phyloP scores from a whole-genome alignment of 1,284 basidiomycete species.

The Ustilago cynodontis region DNA sequence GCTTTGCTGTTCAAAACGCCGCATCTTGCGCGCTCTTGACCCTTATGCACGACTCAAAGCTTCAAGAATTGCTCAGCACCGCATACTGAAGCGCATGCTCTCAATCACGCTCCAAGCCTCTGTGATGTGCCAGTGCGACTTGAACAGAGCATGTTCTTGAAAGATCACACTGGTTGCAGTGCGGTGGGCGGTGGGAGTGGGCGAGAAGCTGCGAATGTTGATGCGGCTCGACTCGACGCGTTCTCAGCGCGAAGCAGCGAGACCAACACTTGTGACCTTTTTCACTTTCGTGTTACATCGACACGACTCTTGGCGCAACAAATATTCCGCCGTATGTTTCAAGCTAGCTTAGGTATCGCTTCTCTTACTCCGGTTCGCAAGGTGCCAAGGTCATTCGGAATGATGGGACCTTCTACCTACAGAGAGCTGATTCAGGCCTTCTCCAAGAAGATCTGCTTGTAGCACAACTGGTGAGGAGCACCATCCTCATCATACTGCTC shows the following conservation, averaged over 20 bases:
- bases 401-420: background rate
- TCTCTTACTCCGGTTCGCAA: background rate
- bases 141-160: no score
- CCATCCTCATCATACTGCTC: slow-evolving; percentile 49
- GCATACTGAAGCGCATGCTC: background rate
- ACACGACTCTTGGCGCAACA: background rate
- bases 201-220: background rate
- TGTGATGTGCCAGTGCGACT: background rate
- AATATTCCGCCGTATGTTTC: no score
- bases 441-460: slow-evolving; percentile 35
- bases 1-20: slow-evolving; percentile 5
- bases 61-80: background rate
- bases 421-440: background rate
- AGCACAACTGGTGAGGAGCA: slow-evolving; percentile 46
- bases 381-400: background rate
- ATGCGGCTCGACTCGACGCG: background rate
- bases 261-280: slow-evolving; percentile 9
- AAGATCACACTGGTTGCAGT: background rate
- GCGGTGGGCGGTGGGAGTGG: no score
- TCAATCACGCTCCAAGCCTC: background rate
- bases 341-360: no score
- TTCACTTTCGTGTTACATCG: background rate
- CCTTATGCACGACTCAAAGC: background rate
- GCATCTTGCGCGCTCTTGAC: background rate
- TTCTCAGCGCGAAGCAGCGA: background rate